Evolutionary conservation across 1,284 basidiomycete genomes (phyloP), one percentile per base, ranked within the genome.

Genomic region (Uromyces viciae-fabae): DNA sequence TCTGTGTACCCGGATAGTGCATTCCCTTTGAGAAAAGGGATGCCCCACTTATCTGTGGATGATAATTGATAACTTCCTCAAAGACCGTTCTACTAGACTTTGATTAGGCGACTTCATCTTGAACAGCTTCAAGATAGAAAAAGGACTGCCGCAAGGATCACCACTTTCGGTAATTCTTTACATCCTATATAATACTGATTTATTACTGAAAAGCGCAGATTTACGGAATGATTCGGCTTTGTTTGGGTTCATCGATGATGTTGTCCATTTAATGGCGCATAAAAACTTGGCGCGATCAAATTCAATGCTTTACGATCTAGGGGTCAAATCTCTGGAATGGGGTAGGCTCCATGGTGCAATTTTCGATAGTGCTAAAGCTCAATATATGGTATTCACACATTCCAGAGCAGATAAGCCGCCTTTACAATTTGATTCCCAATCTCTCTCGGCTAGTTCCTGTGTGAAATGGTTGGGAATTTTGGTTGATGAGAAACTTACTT

Each of bases 141-240:
- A 56, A 8, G 49, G 72, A 11, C 49, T 54, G 25, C 72, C 73
- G 19, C 73, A 75, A 43, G 73, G 73, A 7, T 75, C 56, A 7
- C 73, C 52, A 9, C 73, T 75, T 8, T 75, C 36, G 11, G 54
- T 62, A 2, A 60, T 62, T 2, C 56, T 75, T 5, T 75, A 75
- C 52, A 60, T 75, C 25, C 36, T 75, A 15, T 74, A 74, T 49
- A 74, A 74, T 40, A 14, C 43, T 9, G 25, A 25, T 5, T 36
- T 74, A 56, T 33, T 75, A 19, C 8, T 28, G 19, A 14, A 9
- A 11, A 11, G 11, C 25, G 8, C 25, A 11, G 31, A 19, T 8
- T 25, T 66, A 7, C 11, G 14, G 9, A 28, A 38, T 33, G 9
- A 58, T 25, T 3, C 7, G 7, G 22, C 56, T 5, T 74, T 36